A percentile compares a stretch with the other conserved stretches of the same genome.
phyloP scores from a whole-genome alignment of 1,284 basidiomycete genomes.

The Cryptococcus maquisensis region DNA sequence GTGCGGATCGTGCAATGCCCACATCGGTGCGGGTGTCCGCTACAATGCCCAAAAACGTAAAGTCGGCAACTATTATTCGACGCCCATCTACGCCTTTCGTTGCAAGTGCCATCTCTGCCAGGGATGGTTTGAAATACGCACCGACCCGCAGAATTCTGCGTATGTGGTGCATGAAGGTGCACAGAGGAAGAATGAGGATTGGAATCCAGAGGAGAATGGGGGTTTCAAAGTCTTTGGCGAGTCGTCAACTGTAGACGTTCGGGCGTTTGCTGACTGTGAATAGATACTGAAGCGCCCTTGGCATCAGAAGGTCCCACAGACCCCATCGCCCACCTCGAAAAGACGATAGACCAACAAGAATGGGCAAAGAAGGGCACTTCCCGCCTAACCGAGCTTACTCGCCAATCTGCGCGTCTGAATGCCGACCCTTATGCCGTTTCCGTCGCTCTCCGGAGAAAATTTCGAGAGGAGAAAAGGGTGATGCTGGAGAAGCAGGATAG shows the following conservation, averaged over 20 bases:
- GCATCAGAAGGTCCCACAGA: conserved; percentile 59
- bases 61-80: conserved; percentile 90
- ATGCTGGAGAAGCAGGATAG: conserved; percentile 61
- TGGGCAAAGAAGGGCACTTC: conserved; percentile 65
- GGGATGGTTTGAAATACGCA: conserved; percentile 93
- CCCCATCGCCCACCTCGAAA: conserved; percentile 82
- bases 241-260: conserved; percentile 17
- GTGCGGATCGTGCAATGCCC: conserved; percentile 84
- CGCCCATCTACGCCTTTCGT: conserved; percentile 87
- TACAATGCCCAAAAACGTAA: conserved; percentile 99
- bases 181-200: conserved; percentile 84
- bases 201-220: conserved; percentile 93
- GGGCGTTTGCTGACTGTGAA: background rate
- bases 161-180: conserved; percentile 92
- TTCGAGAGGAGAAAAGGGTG: conserved; percentile 79
- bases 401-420: conserved; percentile 66
- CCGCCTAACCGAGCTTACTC: conserved; percentile 71
- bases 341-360: conserved; percentile 72
- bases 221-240: conserved; percentile 81
- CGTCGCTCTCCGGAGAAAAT: conserved; percentile 65
- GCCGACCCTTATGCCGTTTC: conserved; percentile 81
- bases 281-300: conserved; percentile 66
- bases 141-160: conserved; percentile 94
- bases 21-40: conserved; percentile 94
- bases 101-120: conserved; percentile 96